Base-by-base conservation (phyloP, 306 rosid genomes). In the Acacia crassicarpa region DNA sequence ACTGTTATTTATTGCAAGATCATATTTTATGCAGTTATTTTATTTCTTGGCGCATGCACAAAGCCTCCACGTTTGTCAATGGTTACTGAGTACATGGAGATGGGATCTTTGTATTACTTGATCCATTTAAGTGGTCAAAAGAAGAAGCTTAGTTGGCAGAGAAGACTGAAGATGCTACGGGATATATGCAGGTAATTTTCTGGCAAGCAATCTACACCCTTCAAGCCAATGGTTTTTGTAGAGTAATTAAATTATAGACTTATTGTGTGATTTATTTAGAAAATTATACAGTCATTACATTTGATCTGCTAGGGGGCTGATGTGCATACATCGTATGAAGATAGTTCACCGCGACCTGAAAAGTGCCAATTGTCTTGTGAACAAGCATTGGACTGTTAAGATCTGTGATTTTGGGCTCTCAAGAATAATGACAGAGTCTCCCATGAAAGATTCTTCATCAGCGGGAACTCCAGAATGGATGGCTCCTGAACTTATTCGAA, bases 391-490 rank as follows among this genome's bases (percentile, higher is more conserved):
- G 94, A 84, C 94, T 0, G 97, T 95, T 78, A 96, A 96, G 91
- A 91, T 96, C 71, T 96, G 99, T 84, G 99, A 96, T 88, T 96
- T 96, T 83, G 99, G 99, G 82, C 98, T 96, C 75, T 96, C 99
- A 46, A 92, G 96, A 85, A 88, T 93, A 82, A 86, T 90, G 89
- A 84, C 75, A 1, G 91, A 90, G 13, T 79, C 87, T 78, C 88
- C 97, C 62, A 86, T 88, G 80, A 87, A 79, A 73, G 97, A 89
- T 82, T 85, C 94, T 30, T 85, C 97, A 8, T 93, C 98, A 8
- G 98, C 98, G 3, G 99, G 99, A 85, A 96, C 99, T 72, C 99
- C 99, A 5, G 99, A 96, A 85, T 96, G 99, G 99, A 96, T 96
- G 99, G 99, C 99, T 77, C 99, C 99, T 71, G 98, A 96, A 84